Percentiles rank a stretch among this genome's conserved stretches.
Conservation (phyloP, 2,329 filamentous ascomycete species). For the Colletotrichum graminicola region DNA sequence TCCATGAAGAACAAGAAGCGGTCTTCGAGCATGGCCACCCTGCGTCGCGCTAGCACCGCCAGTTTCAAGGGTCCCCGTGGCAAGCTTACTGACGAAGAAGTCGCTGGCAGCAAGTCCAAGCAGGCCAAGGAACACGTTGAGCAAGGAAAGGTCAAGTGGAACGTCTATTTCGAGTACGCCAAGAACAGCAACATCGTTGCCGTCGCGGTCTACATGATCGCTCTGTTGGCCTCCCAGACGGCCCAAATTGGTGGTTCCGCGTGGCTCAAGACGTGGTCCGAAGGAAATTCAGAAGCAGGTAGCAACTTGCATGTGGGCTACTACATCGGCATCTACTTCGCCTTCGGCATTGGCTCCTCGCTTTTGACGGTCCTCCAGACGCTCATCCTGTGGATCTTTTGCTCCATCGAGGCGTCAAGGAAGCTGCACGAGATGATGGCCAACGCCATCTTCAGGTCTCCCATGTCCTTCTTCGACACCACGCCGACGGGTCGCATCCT, state of each 20-base stretch:
- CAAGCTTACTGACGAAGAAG: conserved; percentile 87
- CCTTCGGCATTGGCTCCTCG: conserved; percentile 89
- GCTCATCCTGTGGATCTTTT: conserved; percentile 98
- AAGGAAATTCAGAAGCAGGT: conserved; percentile 76
- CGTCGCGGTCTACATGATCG: conserved; percentile 82
- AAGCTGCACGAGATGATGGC: conserved; percentile 99
- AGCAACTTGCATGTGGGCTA: conserved; percentile 83
- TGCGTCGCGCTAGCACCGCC: conserved; percentile 90
- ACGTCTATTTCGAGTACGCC: conserved; percentile 93
- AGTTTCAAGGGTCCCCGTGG: conserved; percentile 89
- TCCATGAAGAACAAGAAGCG: conserved; percentile 66
- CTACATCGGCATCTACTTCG: conserved; percentile 96
- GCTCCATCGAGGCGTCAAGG: conserved; percentile 97
- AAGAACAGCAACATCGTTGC: conserved; percentile 92
- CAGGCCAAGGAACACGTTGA: conserved; percentile 90
- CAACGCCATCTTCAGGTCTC: conserved; percentile 94
- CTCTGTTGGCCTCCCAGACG: conserved; percentile 84
- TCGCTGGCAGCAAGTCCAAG: conserved; percentile 79
- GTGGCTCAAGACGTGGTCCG: conserved; percentile 95
- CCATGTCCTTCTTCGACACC: conserved; percentile 99
- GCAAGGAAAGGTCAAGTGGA: conserved; percentile 98
- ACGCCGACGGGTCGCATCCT: conserved; percentile 96
- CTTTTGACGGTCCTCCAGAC: conserved; percentile 91
- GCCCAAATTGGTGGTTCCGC: conserved; percentile 86
- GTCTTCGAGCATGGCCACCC: conserved; percentile 79